Evolutionary conservation across 441 rosid species (phyloP), one percentile per base, ranked within the genome.

Genomic region (Kokia cookei): DNA sequence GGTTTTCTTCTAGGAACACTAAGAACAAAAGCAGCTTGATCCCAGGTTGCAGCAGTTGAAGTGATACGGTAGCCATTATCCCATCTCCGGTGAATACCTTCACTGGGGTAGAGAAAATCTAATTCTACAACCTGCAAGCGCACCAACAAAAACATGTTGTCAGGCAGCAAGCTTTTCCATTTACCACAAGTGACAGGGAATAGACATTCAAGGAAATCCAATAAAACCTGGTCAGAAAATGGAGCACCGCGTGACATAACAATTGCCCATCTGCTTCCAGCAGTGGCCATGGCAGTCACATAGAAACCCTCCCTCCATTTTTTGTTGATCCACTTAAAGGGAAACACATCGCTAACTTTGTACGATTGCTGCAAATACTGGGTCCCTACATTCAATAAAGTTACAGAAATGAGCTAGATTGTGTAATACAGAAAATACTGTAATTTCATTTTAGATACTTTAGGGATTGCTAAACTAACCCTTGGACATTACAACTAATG

Each of bases 61-160:
- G 99, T 95, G 70, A 95, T 91, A 37, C 99, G 91, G 64, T 91
- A 95, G 14, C 99, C 99, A 84, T 73, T 71, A 63, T 90, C 98
- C 99, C 99, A 95, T 76, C 99, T 83, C 76, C 90, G 86, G 79
- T 95, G 99, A 76, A 95, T 88, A 76, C 99, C 99, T 83, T 95
- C 99, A 42, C 99, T 93, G 4, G 99, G 99, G 75, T 93, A 95
- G 3, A 93, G 86, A 80, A 94, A 94, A 89, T 94, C 99, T 32
- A 95, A 84, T 78, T 95, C 99, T 37, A 95, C 94, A 65, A 93
- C 99, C 98, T 95, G 78, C 45, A 82, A 72, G 70, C 69, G 22
- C 27, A 42, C 9, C 37, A 66, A 45, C 19, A 24, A 47, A 61
- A 5, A 11, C 7, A 14, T 48, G 15, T 55, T 58, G 35, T 70